A percentile compares a stretch with the other conserved stretches of the same genome.
Conservation (phyloP, 148 eudicot genomes). For the Rhododendron kiyosumense region DNA sequence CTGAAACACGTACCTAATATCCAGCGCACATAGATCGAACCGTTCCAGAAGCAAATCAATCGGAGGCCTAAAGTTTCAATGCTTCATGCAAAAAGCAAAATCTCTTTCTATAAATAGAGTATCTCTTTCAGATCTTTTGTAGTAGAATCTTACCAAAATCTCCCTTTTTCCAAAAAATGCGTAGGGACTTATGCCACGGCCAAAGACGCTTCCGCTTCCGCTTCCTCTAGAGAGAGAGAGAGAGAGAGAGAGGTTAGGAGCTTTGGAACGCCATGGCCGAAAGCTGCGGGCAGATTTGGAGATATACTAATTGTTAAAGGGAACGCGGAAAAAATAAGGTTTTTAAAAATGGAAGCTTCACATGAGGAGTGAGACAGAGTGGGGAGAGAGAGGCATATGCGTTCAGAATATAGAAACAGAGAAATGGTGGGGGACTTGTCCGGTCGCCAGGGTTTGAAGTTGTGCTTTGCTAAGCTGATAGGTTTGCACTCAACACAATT, state of each 20-base stretch:
- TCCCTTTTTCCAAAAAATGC: background rate
- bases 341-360: background rate
- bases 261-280: background rate
- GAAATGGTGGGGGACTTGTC: background rate
- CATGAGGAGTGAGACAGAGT: background rate
- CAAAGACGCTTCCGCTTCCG: background rate
- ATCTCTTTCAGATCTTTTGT: background rate
- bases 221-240: slow-evolving; percentile 3
- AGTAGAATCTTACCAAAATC: background rate
- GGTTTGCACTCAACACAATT: no score
- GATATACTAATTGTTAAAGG: background rate
- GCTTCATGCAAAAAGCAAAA: background rate
- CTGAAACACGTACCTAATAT: background rate
- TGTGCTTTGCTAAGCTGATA: background rate
- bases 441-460: background rate
- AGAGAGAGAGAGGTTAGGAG: background rate
- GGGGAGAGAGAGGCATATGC: background rate
- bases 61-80: background rate
- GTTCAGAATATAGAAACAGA: background rate
- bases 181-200: no score
- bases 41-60: slow-evolving; percentile 1
- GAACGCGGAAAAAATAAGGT: background rate
- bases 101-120: background rate
- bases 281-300: background rate
- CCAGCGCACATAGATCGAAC: background rate